phyloP scores from a whole-genome alignment of 352 stramenopile genomes.

The Globisporangium heterothallicum region DNA sequence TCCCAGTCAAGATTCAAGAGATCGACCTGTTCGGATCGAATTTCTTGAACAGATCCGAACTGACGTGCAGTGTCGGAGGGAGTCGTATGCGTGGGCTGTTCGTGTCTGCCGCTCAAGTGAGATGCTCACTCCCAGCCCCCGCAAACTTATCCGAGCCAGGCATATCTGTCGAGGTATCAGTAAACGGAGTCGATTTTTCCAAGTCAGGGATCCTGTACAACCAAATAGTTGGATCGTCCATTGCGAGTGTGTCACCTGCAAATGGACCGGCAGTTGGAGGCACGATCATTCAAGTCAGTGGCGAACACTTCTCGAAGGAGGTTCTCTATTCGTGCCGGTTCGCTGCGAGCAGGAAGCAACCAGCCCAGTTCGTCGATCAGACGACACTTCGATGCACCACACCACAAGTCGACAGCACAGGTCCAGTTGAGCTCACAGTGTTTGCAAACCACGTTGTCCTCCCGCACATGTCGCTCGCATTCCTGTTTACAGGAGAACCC shows the following conservation, averaged over 20 bases:
- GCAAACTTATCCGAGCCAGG: background rate
- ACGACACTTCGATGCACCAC: background rate
- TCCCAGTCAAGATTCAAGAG: slow-evolving; percentile 3
- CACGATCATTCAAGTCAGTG: slow-evolving; percentile 1
- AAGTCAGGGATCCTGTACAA: slow-evolving; percentile 1
- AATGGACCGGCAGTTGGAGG: slow-evolving; percentile 2
- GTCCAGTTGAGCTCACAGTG: slow-evolving; percentile 1
- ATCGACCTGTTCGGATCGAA: slow-evolving; percentile 5
- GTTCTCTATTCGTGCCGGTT: slow-evolving; percentile 5
- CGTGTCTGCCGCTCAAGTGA: slow-evolving; percentile 3
- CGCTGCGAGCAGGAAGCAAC: background rate
- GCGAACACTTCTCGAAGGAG: slow-evolving; percentile 5
- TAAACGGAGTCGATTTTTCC: slow-evolving; percentile 2
- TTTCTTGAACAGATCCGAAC: slow-evolving; percentile 5
- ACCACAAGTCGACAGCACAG: background rate
- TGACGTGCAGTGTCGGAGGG: background rate
- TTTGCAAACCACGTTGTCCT: slow-evolving; percentile 1
- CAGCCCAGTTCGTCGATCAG: background rate
- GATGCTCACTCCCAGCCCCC: slow-evolving; percentile 1
- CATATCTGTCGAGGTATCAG: slow-evolving; percentile 1
- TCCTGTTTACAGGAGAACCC: background rate
- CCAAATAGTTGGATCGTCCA: background rate
- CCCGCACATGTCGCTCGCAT: slow-evolving; percentile 2
- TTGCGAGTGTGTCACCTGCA: slow-evolving; percentile 1
- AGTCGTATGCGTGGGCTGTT: background rate